Evolutionary conservation across 2,329 filamentous ascomycete species (phyloP), one percentile per base, ranked within the genome.

Genomic region (Aspergillus sojae): DNA sequence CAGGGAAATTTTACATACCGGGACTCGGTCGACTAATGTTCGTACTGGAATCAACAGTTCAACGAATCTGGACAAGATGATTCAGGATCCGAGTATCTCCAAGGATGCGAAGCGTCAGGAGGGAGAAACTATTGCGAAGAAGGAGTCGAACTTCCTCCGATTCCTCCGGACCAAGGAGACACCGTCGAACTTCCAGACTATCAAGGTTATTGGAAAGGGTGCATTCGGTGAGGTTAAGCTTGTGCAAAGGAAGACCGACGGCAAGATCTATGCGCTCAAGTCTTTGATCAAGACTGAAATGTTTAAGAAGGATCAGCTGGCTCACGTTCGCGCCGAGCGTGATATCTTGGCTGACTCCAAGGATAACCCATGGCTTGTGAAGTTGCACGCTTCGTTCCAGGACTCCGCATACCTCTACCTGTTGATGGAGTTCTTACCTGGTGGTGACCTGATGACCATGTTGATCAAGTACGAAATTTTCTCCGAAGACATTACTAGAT

Each of bases 401-500:
- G 95, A 99, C 77, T 86, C 87, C 53, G 94, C 95, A 69, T 99
- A 97, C 82, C 84, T 99, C 41, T 99, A 99, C 83, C 95, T 99
- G 90, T 85, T 99, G 65, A 99, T 99, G 95, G 95, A 99, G 81
- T 99, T 98, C 81, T 86, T 99, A 78, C 95, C 95, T 9, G 95
- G 95, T 79, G 95, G 95, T 79, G 95, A 99, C 82, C 80, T 99
- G 78, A 99, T 99, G 95, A 99, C 95, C 4, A 99, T 99, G 95
- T 85, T 99, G 71, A 99, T 99, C 83, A 99, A 98, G 85, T 99
- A 99, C 75, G 95, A 99, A 78, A 97, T 99, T 78, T 99, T 99
- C 79, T 96, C 93, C 0, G 94, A 98, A 78, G 95, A 99, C 71
- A 98, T 99, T 70, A 99, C 95, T 34, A 89, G 95, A 21, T 99